Conservation (phyloP, 192 early-diverging fungal species). For the Coemansia sp. region DNA sequence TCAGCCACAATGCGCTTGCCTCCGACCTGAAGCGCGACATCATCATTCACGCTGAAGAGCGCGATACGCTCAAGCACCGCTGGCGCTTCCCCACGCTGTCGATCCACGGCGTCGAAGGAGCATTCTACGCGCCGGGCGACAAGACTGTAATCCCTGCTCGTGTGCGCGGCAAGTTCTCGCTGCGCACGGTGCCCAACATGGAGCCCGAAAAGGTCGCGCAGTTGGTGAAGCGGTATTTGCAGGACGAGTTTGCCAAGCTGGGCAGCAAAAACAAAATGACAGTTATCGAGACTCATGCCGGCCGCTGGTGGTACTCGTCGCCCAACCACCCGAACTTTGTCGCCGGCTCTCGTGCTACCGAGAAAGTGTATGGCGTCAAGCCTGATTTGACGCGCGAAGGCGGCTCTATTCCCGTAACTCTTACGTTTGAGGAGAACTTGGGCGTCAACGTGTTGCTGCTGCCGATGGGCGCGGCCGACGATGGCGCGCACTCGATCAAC, state of each 20-base stretch:
- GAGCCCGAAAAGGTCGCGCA: constrained; percentile 76
- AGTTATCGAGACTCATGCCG: constrained; percentile 76
- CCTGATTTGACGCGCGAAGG: constrained; percentile 98
- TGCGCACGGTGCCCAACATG: constrained; percentile 94
- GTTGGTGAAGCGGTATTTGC: constrained; percentile 71
- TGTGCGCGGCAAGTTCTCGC: constrained; percentile 97
- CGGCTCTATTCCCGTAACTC: constrained; percentile 95
- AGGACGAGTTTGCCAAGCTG: constrained; percentile 87
- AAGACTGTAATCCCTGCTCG: constrained; percentile 97
- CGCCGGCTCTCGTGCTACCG: constrained; percentile 86
- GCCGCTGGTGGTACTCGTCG: constrained; percentile 89
- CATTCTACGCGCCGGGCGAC: constrained; percentile 87
- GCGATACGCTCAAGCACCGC: constrained; percentile 80
- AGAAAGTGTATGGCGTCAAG: constrained; percentile 86
- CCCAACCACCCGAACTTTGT: constrained; percentile 92
- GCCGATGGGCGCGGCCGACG: constrained; percentile 92
- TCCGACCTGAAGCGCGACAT: constrained; percentile 74
- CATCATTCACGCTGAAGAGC: constrained; percentile 75
- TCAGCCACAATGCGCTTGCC: constrained; percentile 58
- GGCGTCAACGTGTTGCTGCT: constrained; percentile 87
- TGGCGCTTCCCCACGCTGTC: constrained; percentile 97
- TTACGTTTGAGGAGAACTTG: constrained; percentile 96
- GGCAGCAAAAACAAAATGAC: constrained; percentile 81
- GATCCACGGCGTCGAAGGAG: constrained; percentile 97
- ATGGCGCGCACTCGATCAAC: constrained; percentile 97